Percentiles rank a stretch among this genome's conserved stretches.
Evolutionary conservation across 2,329 filamentous ascomycete genomes (phyloP).

Genomic region (Talaromyces marneffei): DNA sequence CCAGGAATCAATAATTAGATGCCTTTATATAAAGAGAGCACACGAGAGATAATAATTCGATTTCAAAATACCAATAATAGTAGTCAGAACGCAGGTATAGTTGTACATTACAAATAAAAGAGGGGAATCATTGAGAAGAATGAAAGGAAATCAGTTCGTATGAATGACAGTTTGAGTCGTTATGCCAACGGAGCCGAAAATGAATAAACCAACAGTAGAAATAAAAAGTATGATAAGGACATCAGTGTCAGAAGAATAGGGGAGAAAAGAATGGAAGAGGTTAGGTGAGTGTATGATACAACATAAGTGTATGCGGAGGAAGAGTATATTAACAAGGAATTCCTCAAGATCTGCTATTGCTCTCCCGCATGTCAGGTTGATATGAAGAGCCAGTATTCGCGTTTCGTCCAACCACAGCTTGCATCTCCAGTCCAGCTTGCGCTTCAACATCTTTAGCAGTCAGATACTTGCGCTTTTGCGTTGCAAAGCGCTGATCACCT

Average conservation of each 20-base stretch:
- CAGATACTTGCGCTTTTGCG: constrained; percentile 49
- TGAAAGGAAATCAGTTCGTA: background rate
- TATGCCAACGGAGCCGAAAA: constrained; percentile 1
- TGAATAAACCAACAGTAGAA: background rate
- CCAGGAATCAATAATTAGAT: too few relatives aligned
- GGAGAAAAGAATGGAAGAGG: constrained; percentile 1
- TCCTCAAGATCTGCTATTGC: background rate
- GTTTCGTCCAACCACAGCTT: constrained; percentile 45
- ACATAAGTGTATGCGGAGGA: background rate
- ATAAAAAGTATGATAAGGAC: background rate
- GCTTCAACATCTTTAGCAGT: constrained; percentile 43
- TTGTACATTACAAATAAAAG: constrained; percentile 16
- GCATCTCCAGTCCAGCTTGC: constrained; percentile 66
- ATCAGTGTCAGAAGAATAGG: constrained; percentile 8
- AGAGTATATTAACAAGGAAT: too few relatives aligned
- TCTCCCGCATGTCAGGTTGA: constrained; percentile 6
- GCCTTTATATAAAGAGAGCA: background rate
- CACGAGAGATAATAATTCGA: background rate
- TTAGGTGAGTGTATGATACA: background rate
- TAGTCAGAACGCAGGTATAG: background rate
- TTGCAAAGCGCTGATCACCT: constrained; percentile 79
- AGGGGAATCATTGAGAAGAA: constrained; percentile 8
- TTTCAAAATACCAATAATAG: background rate
- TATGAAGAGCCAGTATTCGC: constrained; percentile 15
- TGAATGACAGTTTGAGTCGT: constrained; percentile 4